Percentiles rank a stretch among this genome's conserved stretches.
Evolutionary conservation across 768 basidiomycete genomes (phyloP).

Genomic region (Dentipellis sp.): DNA sequence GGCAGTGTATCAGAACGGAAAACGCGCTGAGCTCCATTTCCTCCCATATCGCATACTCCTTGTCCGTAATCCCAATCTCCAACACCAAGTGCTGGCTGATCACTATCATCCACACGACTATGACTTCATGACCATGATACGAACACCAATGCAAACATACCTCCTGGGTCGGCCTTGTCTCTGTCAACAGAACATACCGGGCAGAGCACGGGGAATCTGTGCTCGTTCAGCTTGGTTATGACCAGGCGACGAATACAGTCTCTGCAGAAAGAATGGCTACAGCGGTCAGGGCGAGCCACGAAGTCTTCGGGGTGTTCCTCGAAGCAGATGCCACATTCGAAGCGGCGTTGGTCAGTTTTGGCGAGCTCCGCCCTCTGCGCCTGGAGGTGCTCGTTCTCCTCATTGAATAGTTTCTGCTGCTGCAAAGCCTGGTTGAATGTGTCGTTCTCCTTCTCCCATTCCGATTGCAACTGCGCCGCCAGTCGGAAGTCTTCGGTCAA

Average conservation of each 20-base stretch:
- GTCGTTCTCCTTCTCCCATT: constrained; percentile 12
- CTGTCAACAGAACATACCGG: constrained; percentile 38
- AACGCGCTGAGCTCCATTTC: constrained; percentile 38
- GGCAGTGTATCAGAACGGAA: constrained; percentile 39
- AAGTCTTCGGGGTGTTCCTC: constrained; percentile 36
- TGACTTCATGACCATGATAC: not conserved
- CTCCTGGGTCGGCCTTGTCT: constrained; percentile 12
- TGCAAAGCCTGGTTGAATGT: constrained; percentile 18
- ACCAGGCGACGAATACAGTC: constrained; percentile 38
- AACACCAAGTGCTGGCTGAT: constrained; percentile 33
- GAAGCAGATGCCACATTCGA: constrained; percentile 48
- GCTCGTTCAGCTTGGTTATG: constrained; percentile 37
- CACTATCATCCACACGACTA: constrained; percentile 17
- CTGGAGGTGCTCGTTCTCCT: constrained; percentile 30
- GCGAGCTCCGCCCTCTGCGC: constrained; percentile 25
- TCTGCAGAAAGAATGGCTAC: constrained; percentile 46
- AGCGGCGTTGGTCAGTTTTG: constrained; percentile 23
- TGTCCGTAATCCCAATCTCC: constrained; percentile 35
- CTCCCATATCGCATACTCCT: constrained; percentile 30
- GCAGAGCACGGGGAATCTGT: constrained; percentile 51
- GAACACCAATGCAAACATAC: constrained; percentile 21
- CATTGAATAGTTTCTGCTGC: constrained; percentile 30
- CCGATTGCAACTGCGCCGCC: not conserved
- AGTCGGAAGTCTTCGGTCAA: not conserved
- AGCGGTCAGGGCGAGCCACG: constrained; percentile 33